phyloP scores from a whole-genome alignment of 495 filamentous ascomycete species.

The Chlorociboria aeruginascens region DNA sequence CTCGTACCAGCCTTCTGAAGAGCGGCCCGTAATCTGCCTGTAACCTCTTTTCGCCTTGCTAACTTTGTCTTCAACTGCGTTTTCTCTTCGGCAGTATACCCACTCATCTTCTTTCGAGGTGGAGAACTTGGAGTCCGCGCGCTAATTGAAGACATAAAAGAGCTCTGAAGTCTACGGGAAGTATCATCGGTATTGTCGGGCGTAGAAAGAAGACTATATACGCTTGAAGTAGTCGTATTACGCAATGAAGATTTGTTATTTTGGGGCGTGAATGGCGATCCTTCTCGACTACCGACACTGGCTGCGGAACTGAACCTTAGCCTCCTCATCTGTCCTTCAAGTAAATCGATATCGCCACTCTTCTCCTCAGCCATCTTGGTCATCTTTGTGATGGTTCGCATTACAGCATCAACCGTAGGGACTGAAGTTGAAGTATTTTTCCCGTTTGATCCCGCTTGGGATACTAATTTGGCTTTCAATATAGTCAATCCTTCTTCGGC shows the following conservation, averaged over 20 bases:
- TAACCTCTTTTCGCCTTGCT: slow-evolving; percentile 40
- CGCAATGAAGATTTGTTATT: slow-evolving; percentile 12
- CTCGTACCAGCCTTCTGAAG: slow-evolving; percentile 24
- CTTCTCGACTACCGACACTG: slow-evolving; percentile 39
- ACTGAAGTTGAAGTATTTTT: slow-evolving; percentile 26
- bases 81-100: slow-evolving; percentile 40
- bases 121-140: slow-evolving; percentile 19
- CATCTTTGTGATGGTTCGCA: slow-evolving; percentile 83
- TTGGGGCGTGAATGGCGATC: slow-evolving; percentile 55
- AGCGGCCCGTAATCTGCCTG: slow-evolving; percentile 29
- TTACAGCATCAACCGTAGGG: slow-evolving; percentile 85
- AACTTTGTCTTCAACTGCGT: slow-evolving; percentile 37
- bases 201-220: slow-evolving; percentile 24
- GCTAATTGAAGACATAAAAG: slow-evolving; percentile 16
- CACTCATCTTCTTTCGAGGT: slow-evolving; percentile 42
- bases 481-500: slow-evolving; percentile 72
- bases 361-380: slow-evolving; percentile 82
- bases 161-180: slow-evolving; percentile 11
- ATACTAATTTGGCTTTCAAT: slow-evolving; percentile 67
- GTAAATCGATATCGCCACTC: slow-evolving; percentile 75
- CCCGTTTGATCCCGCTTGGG: slow-evolving; percentile 32
- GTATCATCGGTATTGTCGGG: slow-evolving; percentile 21
- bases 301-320: slow-evolving; percentile 42
- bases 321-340: slow-evolving; percentile 73
- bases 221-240: slow-evolving; percentile 21